A percentile compares a stretch with the other conserved stretches of the same genome.
Conservation (phyloP, 257 asterid genomes). For the Thymus quinquecostatus region DNA sequence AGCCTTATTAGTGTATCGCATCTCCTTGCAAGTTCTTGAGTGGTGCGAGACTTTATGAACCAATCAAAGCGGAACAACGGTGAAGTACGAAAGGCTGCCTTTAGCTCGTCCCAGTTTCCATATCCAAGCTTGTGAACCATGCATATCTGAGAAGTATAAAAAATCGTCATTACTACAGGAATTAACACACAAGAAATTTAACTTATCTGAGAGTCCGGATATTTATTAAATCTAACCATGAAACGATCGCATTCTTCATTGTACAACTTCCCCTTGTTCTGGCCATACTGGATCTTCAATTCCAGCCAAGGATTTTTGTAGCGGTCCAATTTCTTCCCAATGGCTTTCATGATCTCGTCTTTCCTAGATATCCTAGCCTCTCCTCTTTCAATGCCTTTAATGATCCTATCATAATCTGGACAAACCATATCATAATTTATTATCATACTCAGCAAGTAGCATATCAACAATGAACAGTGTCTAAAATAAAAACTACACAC, state of each 20-base stretch:
- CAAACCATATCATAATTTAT: constrained; percentile 30
- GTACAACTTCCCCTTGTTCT: constrained; percentile 97
- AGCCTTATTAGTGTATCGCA: constrained; percentile 90
- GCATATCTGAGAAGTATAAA: constrained; percentile 61
- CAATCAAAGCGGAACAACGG: constrained; percentile 97
- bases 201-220: background rate
- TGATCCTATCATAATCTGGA: constrained; percentile 96
- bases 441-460: constrained; percentile 5
- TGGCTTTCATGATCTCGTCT: constrained; percentile 98
- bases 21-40: constrained; percentile 98
- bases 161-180: constrained; percentile 1
- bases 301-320: constrained; percentile 98
- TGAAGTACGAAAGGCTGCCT: constrained; percentile 95
- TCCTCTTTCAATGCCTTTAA: constrained; percentile 94
- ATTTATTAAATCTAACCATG: constrained; percentile 60
- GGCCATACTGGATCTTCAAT: constrained; percentile 95
- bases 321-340: constrained; percentile 94
- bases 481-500: too few relatives aligned
- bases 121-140: constrained; percentile 99
- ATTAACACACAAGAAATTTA: background rate
- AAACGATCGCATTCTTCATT: constrained; percentile 99
- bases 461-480: background rate
- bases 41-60: constrained; percentile 98
- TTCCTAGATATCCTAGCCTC: constrained; percentile 95
- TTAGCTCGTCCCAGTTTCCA: constrained; percentile 98